Percentiles rank a stretch among this genome's conserved stretches.
Evolutionary conservation across 805 yeast genomes (phyloP).

Genomic region (Pichia deserticola): DNA sequence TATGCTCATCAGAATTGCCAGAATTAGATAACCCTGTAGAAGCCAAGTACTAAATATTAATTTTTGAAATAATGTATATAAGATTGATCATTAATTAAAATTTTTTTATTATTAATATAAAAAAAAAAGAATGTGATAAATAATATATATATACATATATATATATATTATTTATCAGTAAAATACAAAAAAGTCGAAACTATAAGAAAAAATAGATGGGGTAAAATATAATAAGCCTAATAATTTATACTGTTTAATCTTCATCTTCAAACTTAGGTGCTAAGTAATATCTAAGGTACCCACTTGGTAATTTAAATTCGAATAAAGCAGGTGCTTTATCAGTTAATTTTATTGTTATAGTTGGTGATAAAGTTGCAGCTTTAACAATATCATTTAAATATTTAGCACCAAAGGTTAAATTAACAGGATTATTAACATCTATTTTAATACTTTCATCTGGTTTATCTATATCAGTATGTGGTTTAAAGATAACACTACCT

Average conservation of each 20-base stretch:
- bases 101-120: no score
- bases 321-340: slow-evolving; percentile 91
- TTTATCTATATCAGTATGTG: slow-evolving; percentile 71
- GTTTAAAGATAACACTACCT: slow-evolving; percentile 81
- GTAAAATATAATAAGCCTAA: slow-evolving; percentile 1
- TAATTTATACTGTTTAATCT: slow-evolving; percentile 33
- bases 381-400: slow-evolving; percentile 87
- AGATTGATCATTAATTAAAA: no score
- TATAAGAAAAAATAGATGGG: not conserved
- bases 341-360: slow-evolving; percentile 79
- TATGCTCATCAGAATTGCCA: slow-evolving; percentile 35
- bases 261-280: slow-evolving; percentile 98
- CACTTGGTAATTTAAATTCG: slow-evolving; percentile 86
- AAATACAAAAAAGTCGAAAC: not conserved
- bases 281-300: slow-evolving; percentile 88
- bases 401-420: slow-evolving; percentile 84
- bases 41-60: slow-evolving; percentile 16
- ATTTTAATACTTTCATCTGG: slow-evolving; percentile 71
- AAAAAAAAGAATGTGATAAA: no score
- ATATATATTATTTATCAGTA: not conserved
- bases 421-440: slow-evolving; percentile 78
- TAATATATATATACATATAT: no score
- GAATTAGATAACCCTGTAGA: slow-evolving; percentile 17
- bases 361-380: slow-evolving; percentile 70
- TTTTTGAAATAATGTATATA: not conserved